Base-by-base conservation (phyloP, 73 alveolate species). In the Symbiodinium pilosum region DNA sequence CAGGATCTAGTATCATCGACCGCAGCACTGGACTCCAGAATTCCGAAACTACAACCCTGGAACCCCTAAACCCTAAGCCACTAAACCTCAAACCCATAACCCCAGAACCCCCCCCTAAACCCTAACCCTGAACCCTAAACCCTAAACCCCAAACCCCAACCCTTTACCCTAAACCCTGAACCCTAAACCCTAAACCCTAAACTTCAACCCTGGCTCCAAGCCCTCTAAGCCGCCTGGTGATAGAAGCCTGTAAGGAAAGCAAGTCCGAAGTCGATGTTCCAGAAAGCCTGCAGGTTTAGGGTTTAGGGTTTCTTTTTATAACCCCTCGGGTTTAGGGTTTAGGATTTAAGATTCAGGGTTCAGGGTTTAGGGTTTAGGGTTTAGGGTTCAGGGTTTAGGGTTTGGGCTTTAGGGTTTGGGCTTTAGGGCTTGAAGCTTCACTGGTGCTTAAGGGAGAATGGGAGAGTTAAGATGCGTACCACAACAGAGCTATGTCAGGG, bases 241-340 rank as follows among this genome's bases (percentile, higher is more conserved):
- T 59, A 59, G 77, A 59, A 59, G 77, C 77, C 77, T n/a, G 77
- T 59, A 36, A 59, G 77, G 77, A 59, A 59, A 1, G 77, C 77
- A 12, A 59, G 36, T 2, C n/a, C 77, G 77, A 59, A 59, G 32
- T 59, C 77, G 38, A 59, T 2, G 32, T 59, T 59, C 77, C 77
- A 59, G 77, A 59, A 59, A 12, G 77, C 77, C 77, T 59, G n/a
- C 32, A 1, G 12, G 1, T 5, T 5, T 52, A 3, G 69, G 69
- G 12, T 52, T 52, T 52, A 28, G 69, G 69, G 64, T 47, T 47
- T n/a, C n/a, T n/a, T n/a, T n/a, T n/a, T n/a, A n/a, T n/a, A n/a
- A n/a, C n/a, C n/a, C n/a, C n/a, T 47, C 21, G 59, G 14, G 59
- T 47, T 47, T 47, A 47, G 59, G 59, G 59, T 47, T 47, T 47